Base-by-base conservation (phyloP, 1,139 yeast genomes). In the Diutina neorugosa region DNA sequence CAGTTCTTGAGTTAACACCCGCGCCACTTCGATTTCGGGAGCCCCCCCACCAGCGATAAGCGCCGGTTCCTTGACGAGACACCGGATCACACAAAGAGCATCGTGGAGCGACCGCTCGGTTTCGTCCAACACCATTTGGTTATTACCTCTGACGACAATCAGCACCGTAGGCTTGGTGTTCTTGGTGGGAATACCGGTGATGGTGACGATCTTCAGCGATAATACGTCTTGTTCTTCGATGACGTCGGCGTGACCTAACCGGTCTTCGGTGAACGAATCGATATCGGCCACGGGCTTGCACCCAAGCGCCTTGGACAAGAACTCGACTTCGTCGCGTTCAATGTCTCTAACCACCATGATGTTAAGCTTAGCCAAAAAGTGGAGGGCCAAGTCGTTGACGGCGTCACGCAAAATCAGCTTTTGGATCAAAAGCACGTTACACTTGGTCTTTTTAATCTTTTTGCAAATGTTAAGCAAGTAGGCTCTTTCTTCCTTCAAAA, bases 21-120 rank as follows among this genome's bases (percentile, higher is more conserved):
- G 82, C 5, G 98, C 84, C 16, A 91, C 86, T 72, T 93, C 98
- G 61, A 93, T 82, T 71, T 93, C 99, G 51, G 98, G 96, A 5
- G 98, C 98, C 61, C 98, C 98, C 59, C 99, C 98, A 62, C 99
- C 99, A 14, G 98, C 97, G 70, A 93, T 89, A 64, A 93, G 76
- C 2, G 96, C 98, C 65, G 82, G 86, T 69, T 90, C 93, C 68
- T 93, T 91, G 46, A 94, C 98, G 55, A 93, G 75, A 73, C 98
- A 93, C 67, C 98, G 84, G 55, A 94, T 80, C 27, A 94, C 99
- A 77, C 99, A 93, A 56, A 93, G 78, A 0, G 98, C 98, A 69
- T 93, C 98, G 65, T 93, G 99, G 60, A 93, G 74, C 4, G 98
- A 90, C 69, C 98, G 84, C 68, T 94, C 99, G 50, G 98, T 83